Evolutionary conservation across 1,284 basidiomycete species (phyloP), one percentile per base, ranked within the genome.

Genomic region (Microbotryomycetes sp.): DNA sequence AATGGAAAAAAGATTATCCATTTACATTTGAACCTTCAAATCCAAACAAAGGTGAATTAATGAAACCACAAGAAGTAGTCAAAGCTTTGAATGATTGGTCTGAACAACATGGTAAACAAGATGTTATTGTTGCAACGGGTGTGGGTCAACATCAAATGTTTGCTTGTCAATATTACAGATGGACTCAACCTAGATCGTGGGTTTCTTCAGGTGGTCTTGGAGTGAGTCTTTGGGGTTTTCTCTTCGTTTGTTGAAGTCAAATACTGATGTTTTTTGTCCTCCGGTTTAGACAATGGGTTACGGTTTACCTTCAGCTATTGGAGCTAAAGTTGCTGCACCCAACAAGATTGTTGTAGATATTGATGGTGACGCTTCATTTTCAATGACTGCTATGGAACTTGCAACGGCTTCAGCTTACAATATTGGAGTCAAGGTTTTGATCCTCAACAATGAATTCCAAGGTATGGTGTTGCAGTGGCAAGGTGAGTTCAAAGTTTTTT

Each of bases 71-170:
- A 78, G 92, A 96, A 79, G 90, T 97, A 56, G 85, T 98, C 56
- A 87, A 92, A 78, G 93, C 92, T 76, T 81, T 98, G 22, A 86
- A 98, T 73, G 75, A 60, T 86, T 74, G 72, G 72, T 70, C 68
- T 50, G 66, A 91, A 79, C 83, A 82, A 2, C 79, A 81, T 61
- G 81, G 83, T 63, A 96, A 98, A 81, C 87, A 92, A 58, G 84
- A 97, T 49, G 83, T 97, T 30, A 80, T 98, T 72, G 79, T 98
- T 66, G 79, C 90, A 3, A 97, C 96, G 3, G 94, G 94, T 72
- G 96, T 98, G 26, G 96, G 96, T 4, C 94, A 97, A 77, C 94
- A 98, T 79, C 94, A 98, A 78, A 98, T 98, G 94, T 98, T 92
- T 92, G 93, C 94, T 1, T 91, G 90, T 52, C 96, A 98, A 77